Evolutionary conservation across 2,329 filamentous ascomycete genomes (phyloP), one percentile per base, ranked within the genome.

Genomic region (Diaporthe aspalathi): DNA sequence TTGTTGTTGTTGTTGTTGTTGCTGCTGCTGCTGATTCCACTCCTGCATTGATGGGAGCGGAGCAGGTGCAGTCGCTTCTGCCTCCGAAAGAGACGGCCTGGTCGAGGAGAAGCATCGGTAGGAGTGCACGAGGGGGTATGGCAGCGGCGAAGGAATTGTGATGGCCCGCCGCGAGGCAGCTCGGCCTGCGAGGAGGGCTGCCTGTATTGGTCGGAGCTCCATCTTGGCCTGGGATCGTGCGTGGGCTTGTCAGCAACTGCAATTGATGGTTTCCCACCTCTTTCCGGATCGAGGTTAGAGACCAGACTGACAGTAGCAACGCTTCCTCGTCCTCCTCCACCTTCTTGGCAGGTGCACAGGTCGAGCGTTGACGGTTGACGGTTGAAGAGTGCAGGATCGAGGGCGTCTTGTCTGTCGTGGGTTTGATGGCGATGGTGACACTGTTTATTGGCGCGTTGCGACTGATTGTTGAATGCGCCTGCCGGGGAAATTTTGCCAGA

Each of bases 181-280:
- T 67, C 72, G 72, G 47, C 72, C 69, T 38, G 63, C 60, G 65
- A 73, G 38, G 45, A 66, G 63, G 14, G 47, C 72, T 24, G 69
- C 57, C 40, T 67, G 72, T 24, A 68, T 24, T 29, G 69, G 66
- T 52, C 69, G 69, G 27, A 73, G 57, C 57, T 73, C 69, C 72
- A 73, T 73, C 43, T 57, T 66, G 56, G 20, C 38, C 56, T 43
- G 50, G n/a, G 17, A 52, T 60, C 11, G 53, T 6, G 16, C 16
- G 22, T 27, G 11, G n/a, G 29, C 53, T 14, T 29, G 67, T 68
- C 53, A 68, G 67, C 47, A 47, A n/a, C 24, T 14, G 27, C 49
- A 35, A 50, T 24, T 38, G 40, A 29, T 20, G 43, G 29, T 20
- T 60, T 6, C 1, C 5, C 3, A 43, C 8, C 14, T 17, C 66